Base-by-base conservation (phyloP, 2,329 filamentous ascomycete genomes). In the Exophiala xenobiotica region DNA sequence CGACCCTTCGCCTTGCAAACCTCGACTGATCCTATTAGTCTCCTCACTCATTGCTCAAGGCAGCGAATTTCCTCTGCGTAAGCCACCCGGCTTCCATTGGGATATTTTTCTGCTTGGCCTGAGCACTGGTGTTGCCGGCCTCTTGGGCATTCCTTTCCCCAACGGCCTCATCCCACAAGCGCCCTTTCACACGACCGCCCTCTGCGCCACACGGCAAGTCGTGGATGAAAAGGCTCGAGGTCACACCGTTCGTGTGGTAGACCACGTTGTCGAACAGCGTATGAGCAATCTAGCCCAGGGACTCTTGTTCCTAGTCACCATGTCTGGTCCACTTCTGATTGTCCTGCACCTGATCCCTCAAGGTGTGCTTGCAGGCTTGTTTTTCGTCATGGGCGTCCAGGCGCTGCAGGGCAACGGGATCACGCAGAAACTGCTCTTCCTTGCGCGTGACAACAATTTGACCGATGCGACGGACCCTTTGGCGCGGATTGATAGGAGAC, bases 41-140 rank as follows among this genome's bases (percentile, higher is more conserved):
- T 91, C 87, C 0, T 90, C 87, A 4, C 79, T 92, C 23, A 91
- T 91, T 47, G 86, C 87, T 8, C 88, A 92, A 65, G 88, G 87
- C 43, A 90, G 86, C 56, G 87, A 92, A 64, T 92, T 90, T 57
- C 88, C 88, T 1, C 80, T 92, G 8, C 78, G 81, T 18, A 92
- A 92, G 64, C 88, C 88, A 2, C 86, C 88, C 38, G 88, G 88
- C 11, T 92, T 92, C 64, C 88, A 92, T 70, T 92, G 88, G 88
- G 88, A 92, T 62, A 68, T 92, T 31, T 91, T 90, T 70, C 80
- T 92, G 23, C 81, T 92, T 1, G 88, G 88, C 3, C 72, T 89
- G 22, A 91, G 87, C 1, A 91, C 88, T 0, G 86, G 85, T 43
- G 70, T 91, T 22, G 85, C 86, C 2, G 88, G 88, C 8, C 75